phyloP scores from a whole-genome alignment of 306 rosid genomes.

The Casuarina glauca region DNA sequence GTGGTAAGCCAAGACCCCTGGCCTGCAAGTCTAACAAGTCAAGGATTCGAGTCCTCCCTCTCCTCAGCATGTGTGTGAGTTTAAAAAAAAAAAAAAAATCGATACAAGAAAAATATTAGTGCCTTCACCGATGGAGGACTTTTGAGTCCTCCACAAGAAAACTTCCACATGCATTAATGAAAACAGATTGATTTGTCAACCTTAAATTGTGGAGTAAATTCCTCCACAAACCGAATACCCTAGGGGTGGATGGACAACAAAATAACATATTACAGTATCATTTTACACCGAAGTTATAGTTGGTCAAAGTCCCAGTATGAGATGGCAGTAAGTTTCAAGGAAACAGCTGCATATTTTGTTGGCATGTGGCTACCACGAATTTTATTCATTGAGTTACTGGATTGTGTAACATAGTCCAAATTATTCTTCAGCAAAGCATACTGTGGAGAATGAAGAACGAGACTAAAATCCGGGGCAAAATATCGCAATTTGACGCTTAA shows the following conservation, averaged over 20 bases:
- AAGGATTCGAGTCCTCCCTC: no score
- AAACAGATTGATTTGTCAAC: neutral
- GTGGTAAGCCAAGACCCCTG: no score
- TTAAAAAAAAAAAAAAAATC: neutral
- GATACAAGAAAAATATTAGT: neutral
- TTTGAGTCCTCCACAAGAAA: neutral
- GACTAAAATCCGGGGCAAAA: slow-evolving; percentile 20
- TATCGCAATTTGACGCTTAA: slow-evolving; percentile 15
- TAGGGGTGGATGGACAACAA: neutral
- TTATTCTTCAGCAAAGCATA: slow-evolving; percentile 13
- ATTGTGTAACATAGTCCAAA: slow-evolving; percentile 7
- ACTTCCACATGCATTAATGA: neutral
- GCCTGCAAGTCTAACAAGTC: no score
- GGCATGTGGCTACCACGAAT: slow-evolving; percentile 3
- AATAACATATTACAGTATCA: neutral
- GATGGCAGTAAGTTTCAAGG: neutral
- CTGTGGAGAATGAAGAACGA: neutral
- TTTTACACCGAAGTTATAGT: slow-evolving; percentile 5
- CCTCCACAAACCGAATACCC: neutral
- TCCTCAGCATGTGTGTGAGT: no score
- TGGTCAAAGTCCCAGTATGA: slow-evolving; percentile 1
- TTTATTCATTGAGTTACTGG: slow-evolving; percentile 6
- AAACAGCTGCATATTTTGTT: no score
- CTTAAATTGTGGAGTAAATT: neutral
- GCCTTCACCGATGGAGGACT: neutral